These are phyloP conservation scores for Elsinoe arachidis DNA, from an alignment of 2,329 filamentous ascomycete species.

Conservation along the genomic window DNA sequence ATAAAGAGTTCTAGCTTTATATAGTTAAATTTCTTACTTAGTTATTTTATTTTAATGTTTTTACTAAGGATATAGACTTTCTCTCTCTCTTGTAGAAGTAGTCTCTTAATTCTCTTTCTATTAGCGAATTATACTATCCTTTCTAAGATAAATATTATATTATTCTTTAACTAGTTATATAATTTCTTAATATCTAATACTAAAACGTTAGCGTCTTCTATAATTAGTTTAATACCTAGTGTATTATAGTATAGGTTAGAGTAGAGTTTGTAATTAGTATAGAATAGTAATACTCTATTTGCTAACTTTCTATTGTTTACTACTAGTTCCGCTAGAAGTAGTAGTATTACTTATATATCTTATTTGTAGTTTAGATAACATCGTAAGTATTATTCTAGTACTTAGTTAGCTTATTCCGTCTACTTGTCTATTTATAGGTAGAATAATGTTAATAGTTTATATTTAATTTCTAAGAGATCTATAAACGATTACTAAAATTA, in stretches of 20 bases:
- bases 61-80: background rate
- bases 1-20: slow-evolving; percentile 15
- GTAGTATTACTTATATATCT: slow-evolving; percentile 3
- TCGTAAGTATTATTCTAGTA: slow-evolving; percentile 16
- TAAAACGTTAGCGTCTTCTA: slow-evolving; percentile 6
- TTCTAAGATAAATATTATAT: background rate
- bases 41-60: slow-evolving; percentile 15
- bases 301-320: slow-evolving; percentile 12
- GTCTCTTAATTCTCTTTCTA: too few relatives aligned
- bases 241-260: background rate
- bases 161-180: slow-evolving; percentile 7
- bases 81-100: slow-evolving; percentile 12
- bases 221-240: slow-evolving; percentile 8
- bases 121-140: background rate
- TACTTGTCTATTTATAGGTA: slow-evolving; percentile 17
- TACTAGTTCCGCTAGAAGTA: slow-evolving; percentile 4
- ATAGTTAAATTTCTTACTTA: slow-evolving; percentile 14
- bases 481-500: slow-evolving; percentile 13
- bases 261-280: background rate
- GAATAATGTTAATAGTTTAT: slow-evolving; percentile 15
- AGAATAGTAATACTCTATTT: background rate
- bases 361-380: too few relatives aligned
- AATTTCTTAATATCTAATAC: background rate
- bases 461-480: slow-evolving; percentile 3
- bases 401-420: slow-evolving; percentile 15